Evolutionary conservation across 2,329 filamentous ascomycete genomes (phyloP).

Genomic region (Penicillium sp.): DNA sequence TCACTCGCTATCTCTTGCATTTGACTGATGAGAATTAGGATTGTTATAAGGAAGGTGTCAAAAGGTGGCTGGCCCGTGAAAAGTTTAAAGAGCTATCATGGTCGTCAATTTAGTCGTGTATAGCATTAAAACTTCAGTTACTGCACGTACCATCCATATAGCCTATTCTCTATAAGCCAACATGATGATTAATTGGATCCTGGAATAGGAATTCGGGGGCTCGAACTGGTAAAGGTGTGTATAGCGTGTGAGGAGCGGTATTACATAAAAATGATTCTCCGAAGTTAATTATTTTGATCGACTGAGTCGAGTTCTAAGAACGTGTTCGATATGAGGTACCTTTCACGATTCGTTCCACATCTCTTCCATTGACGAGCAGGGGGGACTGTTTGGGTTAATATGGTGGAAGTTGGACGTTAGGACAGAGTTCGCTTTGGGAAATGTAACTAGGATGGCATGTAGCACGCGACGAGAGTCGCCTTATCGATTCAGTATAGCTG

Average conservation of each 20-base stretch:
- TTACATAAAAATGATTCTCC: conserved; percentile 38
- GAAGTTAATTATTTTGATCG: conserved; percentile 42
- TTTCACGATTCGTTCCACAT: too few relatives aligned
- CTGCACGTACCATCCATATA: conserved; percentile 38
- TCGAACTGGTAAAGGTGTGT: conserved; percentile 38
- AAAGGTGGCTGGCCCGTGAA: conserved; percentile 43
- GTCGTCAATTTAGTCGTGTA: conserved; percentile 12
- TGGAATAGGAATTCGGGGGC: conserved; percentile 44
- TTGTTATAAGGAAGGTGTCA: conserved; percentile 39
- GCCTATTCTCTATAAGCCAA: conserved; percentile 44
- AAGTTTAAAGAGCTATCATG: conserved; percentile 41
- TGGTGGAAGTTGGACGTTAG: too few relatives aligned
- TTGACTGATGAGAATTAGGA: conserved; percentile 34
- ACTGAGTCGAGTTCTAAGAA: conserved; percentile 13
- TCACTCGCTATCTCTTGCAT: conserved; percentile 40
- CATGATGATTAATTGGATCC: conserved; percentile 36
- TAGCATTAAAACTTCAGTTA: background rate
- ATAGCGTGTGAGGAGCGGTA: conserved; percentile 28
- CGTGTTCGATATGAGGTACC: conserved; percentile 8
- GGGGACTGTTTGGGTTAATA: too few relatives aligned
- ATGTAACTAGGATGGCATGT: too few relatives aligned
- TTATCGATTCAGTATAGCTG: too few relatives aligned
- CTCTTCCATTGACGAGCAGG: too few relatives aligned
- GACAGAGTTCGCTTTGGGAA: too few relatives aligned
- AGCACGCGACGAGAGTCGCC: too few relatives aligned